Conservation (phyloP, 805 yeast genomes). For the Yamadazyma akitaensis region DNA sequence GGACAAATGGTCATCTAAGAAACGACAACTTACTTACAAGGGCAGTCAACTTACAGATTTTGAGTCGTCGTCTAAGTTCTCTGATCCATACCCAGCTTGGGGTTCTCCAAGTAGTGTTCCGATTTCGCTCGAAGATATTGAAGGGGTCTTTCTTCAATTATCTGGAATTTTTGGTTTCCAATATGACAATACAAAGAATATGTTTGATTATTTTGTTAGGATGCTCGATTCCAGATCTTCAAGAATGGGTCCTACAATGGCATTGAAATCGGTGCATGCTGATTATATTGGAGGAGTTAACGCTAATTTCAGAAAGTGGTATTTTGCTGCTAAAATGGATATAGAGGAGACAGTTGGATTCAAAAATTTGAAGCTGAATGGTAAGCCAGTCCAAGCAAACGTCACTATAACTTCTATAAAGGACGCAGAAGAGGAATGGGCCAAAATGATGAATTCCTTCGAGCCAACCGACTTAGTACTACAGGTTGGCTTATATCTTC, state of each 20-base stretch:
- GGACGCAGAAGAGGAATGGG: conserved; percentile 52
- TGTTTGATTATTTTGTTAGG: conserved; percentile 62
- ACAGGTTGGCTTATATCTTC: conserved; percentile 66
- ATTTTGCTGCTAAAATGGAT: conserved; percentile 70
- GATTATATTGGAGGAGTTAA: conserved; percentile 73
- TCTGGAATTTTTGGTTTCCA: conserved; percentile 66
- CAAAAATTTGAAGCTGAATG: conserved; percentile 22
- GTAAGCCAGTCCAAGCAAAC: conserved; percentile 15
- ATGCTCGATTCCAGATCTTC: conserved; percentile 68
- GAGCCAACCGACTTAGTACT: conserved; percentile 52
- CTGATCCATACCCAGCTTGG: conserved; percentile 60
- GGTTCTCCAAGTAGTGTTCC: conserved; percentile 39
- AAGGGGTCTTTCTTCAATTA: conserved; percentile 51
- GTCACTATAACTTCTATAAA: conserved; percentile 21
- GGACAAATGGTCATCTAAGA: conserved; percentile 41
- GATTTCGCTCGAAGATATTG: conserved; percentile 51
- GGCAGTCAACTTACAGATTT: conserved; percentile 1
- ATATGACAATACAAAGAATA: conserved; percentile 58
- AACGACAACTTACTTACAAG: conserved; percentile 16
- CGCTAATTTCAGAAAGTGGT: conserved; percentile 73
- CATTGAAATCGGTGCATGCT: conserved; percentile 61
- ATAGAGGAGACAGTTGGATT: conserved; percentile 48
- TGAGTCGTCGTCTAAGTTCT: conserved; percentile 16
- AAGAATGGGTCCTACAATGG: conserved; percentile 53
- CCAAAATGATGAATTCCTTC: conserved; percentile 45